Base-by-base conservation (phyloP, 768 basidiomycete genomes). In the Pulveroboletus sp. region DNA sequence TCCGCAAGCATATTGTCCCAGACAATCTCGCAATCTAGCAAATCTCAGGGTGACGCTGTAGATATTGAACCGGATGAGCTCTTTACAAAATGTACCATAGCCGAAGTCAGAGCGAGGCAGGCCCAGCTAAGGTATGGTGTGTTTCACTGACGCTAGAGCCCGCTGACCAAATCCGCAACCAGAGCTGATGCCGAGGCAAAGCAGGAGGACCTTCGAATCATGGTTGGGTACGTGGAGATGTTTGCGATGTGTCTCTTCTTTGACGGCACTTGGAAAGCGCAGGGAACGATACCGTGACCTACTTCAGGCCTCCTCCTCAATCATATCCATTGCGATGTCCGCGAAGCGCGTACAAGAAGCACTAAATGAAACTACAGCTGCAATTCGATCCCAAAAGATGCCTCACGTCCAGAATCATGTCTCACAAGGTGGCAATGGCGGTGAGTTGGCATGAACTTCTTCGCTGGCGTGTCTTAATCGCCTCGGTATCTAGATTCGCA, bases 211-310 rank as follows among this genome's bases (percentile, higher is more conserved):
- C 76, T 93, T 39, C 78, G 90, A 60, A 74, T 88, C 39, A 93
- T 92, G 90, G 90, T 93, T 70, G 90, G 90, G 90, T 93, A 73
- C 79, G 90, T 84, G 56, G 39, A 51, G 31, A 42, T 49, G 15
- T 50, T 15, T 26, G 33, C 26, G 31, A 26, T 8, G 10, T 11
- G 42, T 33, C 40, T 31, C 10, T 46, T 43, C 48, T 69, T 54
- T 68, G 69, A 72, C 59, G 65, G 61, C 70, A 70, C 60, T 64
- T 64, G 71, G 80, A 79, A 83, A 81, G 79, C 62, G 66, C 68
- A 93, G 90, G 70, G 90, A 92, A 82, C 83, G 89, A 57, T 93
- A 93, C 69, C 83, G 90, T 39, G 90, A 93, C 66, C 74, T 93
- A 28, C 71, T 93, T 31, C 86, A 91, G 69, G 89, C 90, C 1